Evolutionary conservation across 305 asterid species (phyloP).

Genomic region (Fraxinus sp.): DNA sequence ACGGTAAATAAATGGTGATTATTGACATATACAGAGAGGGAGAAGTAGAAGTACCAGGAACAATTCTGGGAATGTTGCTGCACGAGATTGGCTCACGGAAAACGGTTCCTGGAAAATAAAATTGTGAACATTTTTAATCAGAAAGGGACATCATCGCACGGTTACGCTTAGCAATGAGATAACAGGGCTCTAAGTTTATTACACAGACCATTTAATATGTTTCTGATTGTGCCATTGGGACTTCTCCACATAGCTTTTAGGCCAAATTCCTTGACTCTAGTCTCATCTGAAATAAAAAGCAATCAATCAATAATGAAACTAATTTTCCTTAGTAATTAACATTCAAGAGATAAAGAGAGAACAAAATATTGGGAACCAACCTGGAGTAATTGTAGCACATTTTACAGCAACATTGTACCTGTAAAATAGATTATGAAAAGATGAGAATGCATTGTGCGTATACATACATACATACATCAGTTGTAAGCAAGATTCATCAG

Average conservation of each 20-base stretch:
- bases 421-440: constrained; percentile 17
- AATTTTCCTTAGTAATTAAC: constrained; percentile 5
- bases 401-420: constrained; percentile 88
- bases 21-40: constrained; percentile 5
- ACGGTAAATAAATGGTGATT: constrained; percentile 2
- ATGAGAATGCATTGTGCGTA: constrained; percentile 8
- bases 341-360: background rate
- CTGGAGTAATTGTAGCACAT: constrained; percentile 89
- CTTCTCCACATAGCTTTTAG: constrained; percentile 87
- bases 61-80: constrained; percentile 70
- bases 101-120: constrained; percentile 58
- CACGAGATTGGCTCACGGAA: constrained; percentile 86
- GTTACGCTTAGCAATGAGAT: background rate
- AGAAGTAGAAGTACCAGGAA: constrained; percentile 59
- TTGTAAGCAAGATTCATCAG: background rate
- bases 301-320: background rate
- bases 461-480: background rate
- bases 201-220: constrained; percentile 67
- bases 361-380: constrained; percentile 28
- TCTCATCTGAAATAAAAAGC: constrained; percentile 55
- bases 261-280: constrained; percentile 79
- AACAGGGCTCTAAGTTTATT: background rate
- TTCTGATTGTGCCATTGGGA: constrained; percentile 93
- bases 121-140: background rate
- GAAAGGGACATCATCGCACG: background rate